Evolutionary conservation across 768 basidiomycete species (phyloP).

Genomic region (Termitomyces sp.): DNA sequence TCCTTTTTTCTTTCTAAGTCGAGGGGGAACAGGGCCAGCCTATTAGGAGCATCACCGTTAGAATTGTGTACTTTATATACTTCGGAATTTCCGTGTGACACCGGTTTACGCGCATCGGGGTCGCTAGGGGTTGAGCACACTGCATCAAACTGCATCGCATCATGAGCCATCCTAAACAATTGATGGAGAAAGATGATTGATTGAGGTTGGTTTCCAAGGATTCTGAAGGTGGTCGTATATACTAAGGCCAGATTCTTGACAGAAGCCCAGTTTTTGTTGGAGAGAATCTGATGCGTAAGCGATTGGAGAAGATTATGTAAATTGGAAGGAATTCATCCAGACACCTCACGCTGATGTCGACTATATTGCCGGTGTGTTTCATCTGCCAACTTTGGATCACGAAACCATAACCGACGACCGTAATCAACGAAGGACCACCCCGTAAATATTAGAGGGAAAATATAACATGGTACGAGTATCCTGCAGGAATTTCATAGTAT

Average conservation of each 20-base stretch:
- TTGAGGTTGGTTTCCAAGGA: constrained; percentile 16
- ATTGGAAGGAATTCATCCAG: neutral
- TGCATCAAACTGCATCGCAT: constrained; percentile 2
- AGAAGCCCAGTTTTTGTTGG: neutral
- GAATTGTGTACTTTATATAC: constrained; percentile 30
- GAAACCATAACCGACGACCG: neutral
- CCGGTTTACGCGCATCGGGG: constrained; percentile 9
- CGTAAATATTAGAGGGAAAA: neutral
- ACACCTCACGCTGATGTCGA: neutral
- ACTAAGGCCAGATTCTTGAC: neutral
- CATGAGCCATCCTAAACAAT: constrained; percentile 7
- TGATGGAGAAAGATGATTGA: constrained; percentile 9
- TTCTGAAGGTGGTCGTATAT: neutral
- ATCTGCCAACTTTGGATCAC: neutral
- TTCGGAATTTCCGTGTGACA: constrained; percentile 9
- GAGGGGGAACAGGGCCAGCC: constrained; percentile 45
- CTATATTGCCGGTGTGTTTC: neutral
- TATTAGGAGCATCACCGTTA: constrained; percentile 24
- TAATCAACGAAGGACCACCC: neutral
- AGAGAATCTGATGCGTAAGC: neutral
- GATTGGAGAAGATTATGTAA: neutral
- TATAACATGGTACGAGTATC: neutral
- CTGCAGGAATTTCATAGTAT: neutral
- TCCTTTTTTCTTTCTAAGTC: constrained; percentile 14
- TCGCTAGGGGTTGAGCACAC: constrained; percentile 7